Conservation (phyloP, 108 stramenopile genomes). For the Cyclotella sp. region DNA sequence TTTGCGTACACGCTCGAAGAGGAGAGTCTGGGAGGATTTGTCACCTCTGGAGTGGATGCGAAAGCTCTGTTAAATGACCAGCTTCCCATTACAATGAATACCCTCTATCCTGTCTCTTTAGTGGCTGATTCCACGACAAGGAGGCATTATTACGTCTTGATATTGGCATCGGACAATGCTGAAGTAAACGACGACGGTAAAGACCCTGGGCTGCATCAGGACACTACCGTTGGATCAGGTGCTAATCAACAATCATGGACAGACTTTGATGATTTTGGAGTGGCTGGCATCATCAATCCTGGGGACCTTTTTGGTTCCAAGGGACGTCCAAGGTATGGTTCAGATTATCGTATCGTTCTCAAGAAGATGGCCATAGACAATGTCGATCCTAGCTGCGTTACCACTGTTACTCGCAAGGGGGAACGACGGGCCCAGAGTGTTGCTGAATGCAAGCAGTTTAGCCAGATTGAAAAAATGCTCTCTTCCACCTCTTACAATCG, state of each 20-base stretch:
- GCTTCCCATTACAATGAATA: constrained; percentile 3
- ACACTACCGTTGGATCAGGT: constrained; percentile 49
- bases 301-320: constrained; percentile 35
- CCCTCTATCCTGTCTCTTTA: constrained; percentile 47
- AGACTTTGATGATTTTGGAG: constrained; percentile 25
- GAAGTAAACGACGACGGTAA: constrained; percentile 13
- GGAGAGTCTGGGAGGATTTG: constrained; percentile 28
- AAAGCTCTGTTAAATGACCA: constrained; percentile 38
- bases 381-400: constrained; percentile 18
- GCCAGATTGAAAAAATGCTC: constrained; percentile 26
- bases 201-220: constrained; percentile 17
- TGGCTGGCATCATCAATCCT: constrained; percentile 1
- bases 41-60: constrained; percentile 46
- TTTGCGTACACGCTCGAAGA: constrained; percentile 21
- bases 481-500: constrained; percentile 28
- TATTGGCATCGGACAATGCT: constrained; percentile 31
- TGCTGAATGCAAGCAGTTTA: constrained; percentile 10
- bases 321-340: constrained; percentile 45
- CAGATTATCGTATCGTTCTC: constrained; percentile 36
- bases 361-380: constrained; percentile 42
- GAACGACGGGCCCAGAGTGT: neutral
- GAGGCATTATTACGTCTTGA: constrained; percentile 45
- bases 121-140: constrained; percentile 46
- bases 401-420: neutral
- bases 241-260: constrained; percentile 44